Conservation (phyloP, 345 rosid genomes). For the Salix viminalis region DNA sequence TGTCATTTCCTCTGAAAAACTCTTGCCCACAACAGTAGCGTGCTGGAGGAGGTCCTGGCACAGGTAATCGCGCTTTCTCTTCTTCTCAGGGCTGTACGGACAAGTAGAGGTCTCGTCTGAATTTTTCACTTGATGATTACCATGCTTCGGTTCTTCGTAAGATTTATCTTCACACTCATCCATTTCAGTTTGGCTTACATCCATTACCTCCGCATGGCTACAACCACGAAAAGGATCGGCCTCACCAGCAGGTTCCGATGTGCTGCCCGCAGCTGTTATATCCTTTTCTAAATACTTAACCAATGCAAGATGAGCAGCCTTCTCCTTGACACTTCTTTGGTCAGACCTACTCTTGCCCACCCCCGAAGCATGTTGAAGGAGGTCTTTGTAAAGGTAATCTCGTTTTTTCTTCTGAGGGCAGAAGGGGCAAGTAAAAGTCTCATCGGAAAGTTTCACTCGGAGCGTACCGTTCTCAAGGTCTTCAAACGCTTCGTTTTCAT, state of each 20-base stretch:
- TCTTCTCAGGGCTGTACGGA: constrained; percentile 67
- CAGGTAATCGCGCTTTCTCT: constrained; percentile 57
- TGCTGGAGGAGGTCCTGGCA: constrained; percentile 82
- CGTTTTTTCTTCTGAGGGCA: constrained; percentile 69
- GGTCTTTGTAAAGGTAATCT: constrained; percentile 58
- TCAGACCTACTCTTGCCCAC: constrained; percentile 75
- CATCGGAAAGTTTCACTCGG: constrained; percentile 49
- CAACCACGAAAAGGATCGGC: neutral
- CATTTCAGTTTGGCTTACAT: constrained; percentile 35
- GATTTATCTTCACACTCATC: constrained; percentile 39
- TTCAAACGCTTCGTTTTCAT: constrained; percentile 47
- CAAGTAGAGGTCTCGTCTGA: constrained; percentile 59
- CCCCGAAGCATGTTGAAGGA: constrained; percentile 95
- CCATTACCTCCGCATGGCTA: constrained; percentile 21
- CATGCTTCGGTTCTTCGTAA: constrained; percentile 70
- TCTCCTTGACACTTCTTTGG: constrained; percentile 66
- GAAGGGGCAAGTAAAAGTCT: constrained; percentile 66
- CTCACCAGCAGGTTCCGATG: constrained; percentile 25
- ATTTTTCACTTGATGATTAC: constrained; percentile 47
- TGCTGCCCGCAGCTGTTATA: constrained; percentile 13
- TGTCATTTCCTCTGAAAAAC: constrained; percentile 64
- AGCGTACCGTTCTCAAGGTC: constrained; percentile 70
- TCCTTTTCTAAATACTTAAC: constrained; percentile 66
- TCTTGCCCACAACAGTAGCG: constrained; percentile 90
- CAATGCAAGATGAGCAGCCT: constrained; percentile 80